Evolutionary conservation across 2,329 filamentous ascomycete species (phyloP).

Genomic region (Trichoderma hamatum): DNA sequence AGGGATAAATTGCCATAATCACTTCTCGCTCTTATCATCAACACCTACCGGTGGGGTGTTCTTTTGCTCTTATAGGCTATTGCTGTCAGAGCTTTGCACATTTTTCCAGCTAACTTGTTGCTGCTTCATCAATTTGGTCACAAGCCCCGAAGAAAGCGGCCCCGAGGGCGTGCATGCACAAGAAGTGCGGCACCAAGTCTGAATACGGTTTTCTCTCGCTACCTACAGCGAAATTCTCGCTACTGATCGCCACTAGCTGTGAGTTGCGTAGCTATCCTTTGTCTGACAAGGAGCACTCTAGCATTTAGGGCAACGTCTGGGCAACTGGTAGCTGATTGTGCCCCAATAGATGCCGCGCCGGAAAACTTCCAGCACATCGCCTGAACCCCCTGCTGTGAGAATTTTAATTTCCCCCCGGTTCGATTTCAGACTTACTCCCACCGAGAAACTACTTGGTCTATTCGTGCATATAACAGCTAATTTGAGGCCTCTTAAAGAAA

Average conservation of each 20-base stretch:
- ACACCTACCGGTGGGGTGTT: neutral
- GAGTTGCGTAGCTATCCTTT: neutral
- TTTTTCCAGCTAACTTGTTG: neutral
- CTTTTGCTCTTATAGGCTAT: neutral
- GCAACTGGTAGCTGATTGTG: neutral
- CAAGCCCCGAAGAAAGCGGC: constrained; percentile 4
- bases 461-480: neutral
- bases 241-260: neutral
- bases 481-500: neutral
- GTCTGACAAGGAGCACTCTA: neutral
- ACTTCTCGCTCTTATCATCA: neutral
- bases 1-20: neutral
- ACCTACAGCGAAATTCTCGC: neutral
- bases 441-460: neutral
- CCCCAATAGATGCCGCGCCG: constrained; percentile 25
- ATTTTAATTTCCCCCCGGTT: neutral
- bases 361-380: neutral
- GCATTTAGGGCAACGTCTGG: neutral
- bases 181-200: constrained; percentile 1
- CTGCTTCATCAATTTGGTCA: neutral
- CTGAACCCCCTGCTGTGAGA: constrained; percentile 25
- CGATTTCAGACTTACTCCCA: neutral
- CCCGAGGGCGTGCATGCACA: constrained; percentile 2
- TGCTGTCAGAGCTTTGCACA: neutral
- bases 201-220: neutral